Evolutionary conservation across 192 early-diverging fungal species (phyloP), one percentile per base, ranked within the genome.

Genomic region (Pilaira anomala): DNA sequence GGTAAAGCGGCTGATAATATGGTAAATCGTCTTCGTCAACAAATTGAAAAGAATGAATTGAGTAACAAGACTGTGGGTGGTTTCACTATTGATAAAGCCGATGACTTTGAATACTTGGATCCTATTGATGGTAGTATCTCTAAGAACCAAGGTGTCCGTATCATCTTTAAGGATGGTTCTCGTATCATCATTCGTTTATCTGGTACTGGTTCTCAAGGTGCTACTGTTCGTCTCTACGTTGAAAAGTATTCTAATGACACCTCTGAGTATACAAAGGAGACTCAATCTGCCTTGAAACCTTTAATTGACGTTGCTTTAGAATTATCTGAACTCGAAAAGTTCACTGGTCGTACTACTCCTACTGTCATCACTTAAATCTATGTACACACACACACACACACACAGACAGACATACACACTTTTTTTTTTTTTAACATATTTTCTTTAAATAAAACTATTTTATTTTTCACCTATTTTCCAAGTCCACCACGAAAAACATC

Each of bases 61-160:
- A 75, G 91, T 18, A 90, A 88, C 49, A 80, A 86, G 74, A 77
- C 69, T 1, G 82, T 87, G 48, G 83, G 78, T 60, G 86, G 78
- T 7, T 89, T 93, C 75, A 80, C 73, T 26, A 81, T 95, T 26
- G 78, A 77, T 48, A 69, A 80, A 30, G 76, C 76, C 3, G 94
- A 97, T 75, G 92, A 98, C 73, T 98, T 98, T 82, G 83, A 81
- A 59, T 98, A 98, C 83, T 84, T 79, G 2, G 97, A 98, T 75
- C 95, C 97, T 8, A 88, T 98, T 58, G 95, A 97, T 67, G 72
- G 82, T 8, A 87, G 83, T 66, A 80, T 95, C 6, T 90, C 91
- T 12, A 89, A 79, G 65, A 91, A 94, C 41, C 76, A 91, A 82
- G 97, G 97, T 62, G 62, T 98, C 36, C 89, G 94, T 58, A 82